Evolutionary conservation across 306 rosid genomes (phyloP).

Genomic region (Medicago lupulina): DNA sequence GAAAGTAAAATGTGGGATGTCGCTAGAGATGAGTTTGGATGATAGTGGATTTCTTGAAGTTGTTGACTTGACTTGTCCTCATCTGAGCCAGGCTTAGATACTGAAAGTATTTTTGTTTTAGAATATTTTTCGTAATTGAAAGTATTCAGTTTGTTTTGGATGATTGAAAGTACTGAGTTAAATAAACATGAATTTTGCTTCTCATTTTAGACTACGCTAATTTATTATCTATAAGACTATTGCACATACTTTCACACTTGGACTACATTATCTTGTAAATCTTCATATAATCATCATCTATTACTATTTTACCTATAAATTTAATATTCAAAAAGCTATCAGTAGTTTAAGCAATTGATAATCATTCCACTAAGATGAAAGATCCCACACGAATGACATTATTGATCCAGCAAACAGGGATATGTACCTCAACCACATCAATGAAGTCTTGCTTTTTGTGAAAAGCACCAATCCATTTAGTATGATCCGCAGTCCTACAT

Average conservation of each 20-base stretch:
- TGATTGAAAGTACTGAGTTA: too few species aligned
- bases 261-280: too few species aligned
- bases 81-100: too few species aligned
- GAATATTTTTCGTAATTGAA: too few species aligned
- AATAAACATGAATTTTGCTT: too few species aligned
- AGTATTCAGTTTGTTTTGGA: too few species aligned
- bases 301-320: slow-evolving; percentile 1
- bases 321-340: not conserved
- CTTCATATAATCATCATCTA: not conserved
- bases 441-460: slow-evolving; percentile 59
- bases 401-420: slow-evolving; percentile 34
- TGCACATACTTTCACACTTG: not conserved
- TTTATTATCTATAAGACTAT: too few species aligned
- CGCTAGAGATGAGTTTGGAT: too few species aligned
- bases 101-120: too few species aligned
- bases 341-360: slow-evolving; percentile 13
- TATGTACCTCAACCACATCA: slow-evolving; percentile 60
- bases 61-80: too few species aligned
- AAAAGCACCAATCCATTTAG: slow-evolving; percentile 67
- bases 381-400: slow-evolving; percentile 5
- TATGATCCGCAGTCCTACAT: slow-evolving; percentile 63
- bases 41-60: too few species aligned
- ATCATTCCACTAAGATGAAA: slow-evolving; percentile 17
- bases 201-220: not conserved
- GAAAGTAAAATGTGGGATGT: too few species aligned